Evolutionary conservation across 2,329 filamentous ascomycete genomes (phyloP), one percentile per base, ranked within the genome.

Genomic region (Cytospora mali): DNA sequence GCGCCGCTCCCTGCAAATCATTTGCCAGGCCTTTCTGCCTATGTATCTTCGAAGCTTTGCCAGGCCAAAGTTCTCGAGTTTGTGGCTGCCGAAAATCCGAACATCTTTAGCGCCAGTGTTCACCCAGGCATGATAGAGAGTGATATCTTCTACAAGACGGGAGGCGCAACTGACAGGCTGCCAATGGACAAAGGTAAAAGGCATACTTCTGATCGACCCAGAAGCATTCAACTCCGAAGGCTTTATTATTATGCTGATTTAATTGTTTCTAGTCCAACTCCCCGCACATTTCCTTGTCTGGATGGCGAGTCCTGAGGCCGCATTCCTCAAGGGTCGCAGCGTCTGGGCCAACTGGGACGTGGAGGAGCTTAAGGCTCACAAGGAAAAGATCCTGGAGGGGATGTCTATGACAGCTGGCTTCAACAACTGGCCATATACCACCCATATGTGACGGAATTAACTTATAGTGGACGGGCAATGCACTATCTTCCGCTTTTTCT

Each of bases 341-440:
- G 62, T 68, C 6, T 68, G 63, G 62, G 64, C 58, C n/a, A 69
- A 69, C 23, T 68, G 66, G 66, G 67, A 68, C n/a, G 62, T 67
- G 3, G 61, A 67, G 2, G 66, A 69, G 57, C 56, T 69, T 6
- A 67, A 68, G 46, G 62, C 7, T 3, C 33, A 58, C 6, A 31
- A 31, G 29, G 6, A 31, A 11, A 31, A 6, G 29, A 31, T 31
- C 29, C 11, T 11, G 29, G 29, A 31, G 29, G 29, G 29, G 11
- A 6, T 6, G 29, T 6, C 29, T 31, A 31, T 31, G 29, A 31
- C 11, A 11, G 11, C 29, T 11, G 29, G 29, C 29, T 31, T 31
- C 29, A 31, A 31, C 11, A 11, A 11, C 29, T 31, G 29, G 29
- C 29, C 29, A 6, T 31, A 6, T 31, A 31, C 11, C 29, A 31